phyloP scores from a whole-genome alignment of 495 filamentous ascomycete genomes.

The Clohesyomyces aquaticus region DNA sequence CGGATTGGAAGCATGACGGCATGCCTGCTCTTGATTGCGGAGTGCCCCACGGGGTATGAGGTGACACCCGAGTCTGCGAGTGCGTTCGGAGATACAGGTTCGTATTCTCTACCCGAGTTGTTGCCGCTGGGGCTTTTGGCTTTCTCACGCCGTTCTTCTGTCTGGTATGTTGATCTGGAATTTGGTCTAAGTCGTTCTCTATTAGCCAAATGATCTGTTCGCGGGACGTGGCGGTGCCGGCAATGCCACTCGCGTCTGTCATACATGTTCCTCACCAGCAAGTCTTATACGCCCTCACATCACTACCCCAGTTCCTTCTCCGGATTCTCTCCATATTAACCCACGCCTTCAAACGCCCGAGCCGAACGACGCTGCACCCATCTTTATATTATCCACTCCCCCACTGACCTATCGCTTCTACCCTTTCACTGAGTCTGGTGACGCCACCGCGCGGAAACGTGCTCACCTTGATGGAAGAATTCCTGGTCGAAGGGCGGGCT shows the following conservation, averaged over 20 bases:
- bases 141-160: not conserved
- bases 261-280: too few species aligned
- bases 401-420: not conserved
- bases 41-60: slow-evolving; percentile 14
- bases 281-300: not conserved
- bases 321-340: slow-evolving; percentile 9
- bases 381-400: not conserved
- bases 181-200: not conserved
- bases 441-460: not conserved
- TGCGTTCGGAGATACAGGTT: not conserved
- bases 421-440: slow-evolving; percentile 1
- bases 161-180: too few species aligned
- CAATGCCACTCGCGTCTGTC: too few species aligned
- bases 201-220: too few species aligned
- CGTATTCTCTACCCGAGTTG: not conserved
- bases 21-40: not conserved
- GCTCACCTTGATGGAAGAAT: not conserved
- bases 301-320: not conserved
- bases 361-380: not conserved
- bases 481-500: slow-evolving; percentile 2
- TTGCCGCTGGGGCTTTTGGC: not conserved
- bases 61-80: slow-evolving; percentile 1
- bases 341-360: not conserved
- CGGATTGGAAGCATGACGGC: slow-evolving; percentile 4
- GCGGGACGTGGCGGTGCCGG: too few species aligned